Base-by-base conservation (phyloP, 495 filamentous ascomycete genomes). In the Astrothelium macrocarpum region DNA sequence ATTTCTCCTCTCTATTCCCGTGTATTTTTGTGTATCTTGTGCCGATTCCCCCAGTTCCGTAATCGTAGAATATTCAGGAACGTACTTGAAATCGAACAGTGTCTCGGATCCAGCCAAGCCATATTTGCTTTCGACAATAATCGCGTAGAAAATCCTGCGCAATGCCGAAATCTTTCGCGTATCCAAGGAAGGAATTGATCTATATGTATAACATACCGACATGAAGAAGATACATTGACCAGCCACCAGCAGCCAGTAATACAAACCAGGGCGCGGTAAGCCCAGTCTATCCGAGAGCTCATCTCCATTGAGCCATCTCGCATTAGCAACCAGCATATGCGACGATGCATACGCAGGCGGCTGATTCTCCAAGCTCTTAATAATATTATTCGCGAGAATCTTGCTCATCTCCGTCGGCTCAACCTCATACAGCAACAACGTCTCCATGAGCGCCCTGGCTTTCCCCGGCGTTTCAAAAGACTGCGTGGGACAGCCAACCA, bases 371-470 rank as follows among this genome's bases (percentile, higher is more conserved):
- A 91, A 76, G 23, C 82, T 79, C 9, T 81, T 74, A 68, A 92
- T 86, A 71, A 91, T 88, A 70, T 93, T 92, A 69, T 86, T 84
- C 0, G 87, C 87, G 2, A 92, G 75, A 3, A 85, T 71, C 56
- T 79, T 78, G 2, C 82, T 85, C 28, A 80, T 85, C 2, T 78
- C 71, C 0, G 82, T 83, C 0, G 89, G 89, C 61, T 81, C 68
- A 43, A 91, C 77, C 71, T 91, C 87, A 5, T 84, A 76, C 20
- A 82, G 69, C 0, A 87, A 63, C 1, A 90, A 68, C 0, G 81
- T 83, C 60, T 91, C 88, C 83, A 90, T 86, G 65, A 84, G 78
- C 0, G 77, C 75, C 65, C 78, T 82, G 0, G 86, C 85, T 31
- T 77, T 78, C 11, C 73, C 73, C 0, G 82, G 77, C 25, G 75